Evolutionary conservation across 805 yeast species (phyloP).

Genomic region (Wickerhamiella cacticola): DNA sequence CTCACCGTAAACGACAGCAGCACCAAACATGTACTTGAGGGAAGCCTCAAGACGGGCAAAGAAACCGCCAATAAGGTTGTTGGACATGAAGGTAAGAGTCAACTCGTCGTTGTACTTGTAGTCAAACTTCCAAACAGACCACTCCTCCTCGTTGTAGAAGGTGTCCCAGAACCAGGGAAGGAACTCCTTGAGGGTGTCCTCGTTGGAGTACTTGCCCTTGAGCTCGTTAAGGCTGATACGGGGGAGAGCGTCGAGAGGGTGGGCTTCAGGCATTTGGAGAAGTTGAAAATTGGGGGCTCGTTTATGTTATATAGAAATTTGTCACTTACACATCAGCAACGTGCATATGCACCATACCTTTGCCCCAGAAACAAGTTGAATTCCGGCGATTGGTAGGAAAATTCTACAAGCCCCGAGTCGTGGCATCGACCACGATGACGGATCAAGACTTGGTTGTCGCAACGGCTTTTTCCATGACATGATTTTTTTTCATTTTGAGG

Average conservation of each 20-base stretch:
- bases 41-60: slow-evolving; percentile 89
- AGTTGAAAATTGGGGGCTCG: background rate
- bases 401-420: too few species aligned
- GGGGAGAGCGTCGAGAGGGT: slow-evolving; percentile 76
- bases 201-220: slow-evolving; percentile 94
- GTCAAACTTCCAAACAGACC: slow-evolving; percentile 90
- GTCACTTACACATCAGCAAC: background rate
- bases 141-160: slow-evolving; percentile 81
- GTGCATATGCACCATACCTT: background rate
- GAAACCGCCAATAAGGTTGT: slow-evolving; percentile 96
- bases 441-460: too few species aligned
- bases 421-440: too few species aligned
- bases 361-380: background rate
- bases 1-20: slow-evolving; percentile 92
- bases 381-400: background rate
- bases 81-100: slow-evolving; percentile 94
- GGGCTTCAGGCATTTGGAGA: slow-evolving; percentile 36
- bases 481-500: too few species aligned
- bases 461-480: too few species aligned
- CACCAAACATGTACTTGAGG: slow-evolving; percentile 87
- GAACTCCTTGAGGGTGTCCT: slow-evolving; percentile 88
- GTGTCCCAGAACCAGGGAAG: slow-evolving; percentile 95
- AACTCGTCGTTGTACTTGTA: slow-evolving; percentile 97
- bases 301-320: background rate
- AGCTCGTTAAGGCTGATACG: slow-evolving; percentile 45